Conservation (phyloP, 164 flowering plant species). For the Berberis thunbergii region DNA sequence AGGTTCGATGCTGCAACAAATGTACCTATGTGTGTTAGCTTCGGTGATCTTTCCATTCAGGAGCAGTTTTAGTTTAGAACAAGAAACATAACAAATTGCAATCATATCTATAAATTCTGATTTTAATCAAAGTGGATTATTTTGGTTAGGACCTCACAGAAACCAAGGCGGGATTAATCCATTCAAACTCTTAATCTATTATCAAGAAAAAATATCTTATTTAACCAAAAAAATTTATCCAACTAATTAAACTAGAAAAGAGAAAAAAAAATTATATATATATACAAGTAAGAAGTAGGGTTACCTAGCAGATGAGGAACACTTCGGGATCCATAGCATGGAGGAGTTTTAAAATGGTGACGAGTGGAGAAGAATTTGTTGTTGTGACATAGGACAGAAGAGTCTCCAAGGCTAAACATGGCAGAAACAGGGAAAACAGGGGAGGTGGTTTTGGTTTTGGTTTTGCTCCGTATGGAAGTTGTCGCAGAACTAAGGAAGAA, state of each 20-base stretch:
- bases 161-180: too few species aligned
- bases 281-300: conserved; percentile 3
- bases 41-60: not conserved
- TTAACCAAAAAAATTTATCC: not conserved
- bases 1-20: conserved; percentile 52
- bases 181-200: not conserved
- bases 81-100: too few species aligned
- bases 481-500: too few species aligned
- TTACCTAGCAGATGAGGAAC: conserved; percentile 66
- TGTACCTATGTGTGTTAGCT: not conserved
- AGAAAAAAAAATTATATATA: conserved; percentile 1
- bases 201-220: not conserved
- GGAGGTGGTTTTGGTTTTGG: too few species aligned
- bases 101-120: too few species aligned
- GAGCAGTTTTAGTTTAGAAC: not conserved
- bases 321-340: conserved; percentile 29
- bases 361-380: conserved; percentile 39
- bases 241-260: not conserved
- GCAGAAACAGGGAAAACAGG: not conserved
- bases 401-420: conserved; percentile 57
- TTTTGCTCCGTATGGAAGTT: too few species aligned
- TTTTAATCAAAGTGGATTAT: too few species aligned
- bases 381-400: conserved; percentile 68
- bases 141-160: too few species aligned
- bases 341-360: conserved; percentile 30